Conservation (phyloP, 345 rosid species). For the Hibiscus tridactylites region DNA sequence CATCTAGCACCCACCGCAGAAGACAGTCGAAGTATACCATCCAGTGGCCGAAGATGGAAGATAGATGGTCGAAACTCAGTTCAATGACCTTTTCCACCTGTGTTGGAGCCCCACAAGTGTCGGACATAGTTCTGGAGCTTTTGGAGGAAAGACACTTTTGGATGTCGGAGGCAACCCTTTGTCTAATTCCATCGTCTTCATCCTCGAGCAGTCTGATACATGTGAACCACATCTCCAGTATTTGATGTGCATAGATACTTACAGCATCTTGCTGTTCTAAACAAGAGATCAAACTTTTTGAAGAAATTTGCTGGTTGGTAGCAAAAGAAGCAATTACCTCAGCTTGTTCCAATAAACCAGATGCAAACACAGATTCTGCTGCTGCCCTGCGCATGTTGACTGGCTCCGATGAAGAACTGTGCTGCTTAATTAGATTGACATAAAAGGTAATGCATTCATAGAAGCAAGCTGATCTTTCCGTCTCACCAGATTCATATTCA, state of each 20-base stretch:
- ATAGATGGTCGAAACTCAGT: slow-evolving; percentile 56
- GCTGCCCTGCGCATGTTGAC: slow-evolving; percentile 75
- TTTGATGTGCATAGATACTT: slow-evolving; percentile 41
- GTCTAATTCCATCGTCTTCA: slow-evolving; percentile 80
- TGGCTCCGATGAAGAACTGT: slow-evolving; percentile 69
- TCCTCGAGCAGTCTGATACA: slow-evolving; percentile 85
- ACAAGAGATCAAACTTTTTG: slow-evolving; percentile 16
- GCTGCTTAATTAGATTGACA: slow-evolving; percentile 50
- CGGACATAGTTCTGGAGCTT: slow-evolving; percentile 13
- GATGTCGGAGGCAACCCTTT: slow-evolving; percentile 50
- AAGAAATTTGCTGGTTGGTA: slow-evolving; percentile 24
- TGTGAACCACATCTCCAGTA: slow-evolving; percentile 63
- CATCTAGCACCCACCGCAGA: slow-evolving; percentile 44
- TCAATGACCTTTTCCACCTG: slow-evolving; percentile 90
- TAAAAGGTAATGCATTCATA: slow-evolving; percentile 46
- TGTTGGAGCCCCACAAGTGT: slow-evolving; percentile 38
- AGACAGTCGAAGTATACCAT: slow-evolving; percentile 56
- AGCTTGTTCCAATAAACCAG: slow-evolving; percentile 81
- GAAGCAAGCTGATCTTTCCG: slow-evolving; percentile 26
- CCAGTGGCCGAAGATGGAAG: slow-evolving; percentile 74
- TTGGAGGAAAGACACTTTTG: slow-evolving; percentile 47
- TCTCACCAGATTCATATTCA: slow-evolving; percentile 18
- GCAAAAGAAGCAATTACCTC: slow-evolving; percentile 48
- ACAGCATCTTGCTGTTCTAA: slow-evolving; percentile 30
- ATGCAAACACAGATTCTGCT: slow-evolving; percentile 75